Evolutionary conservation across 1,284 basidiomycete genomes (phyloP), one percentile per base, ranked within the genome.

Genomic region (Melampsora larici-populina): DNA sequence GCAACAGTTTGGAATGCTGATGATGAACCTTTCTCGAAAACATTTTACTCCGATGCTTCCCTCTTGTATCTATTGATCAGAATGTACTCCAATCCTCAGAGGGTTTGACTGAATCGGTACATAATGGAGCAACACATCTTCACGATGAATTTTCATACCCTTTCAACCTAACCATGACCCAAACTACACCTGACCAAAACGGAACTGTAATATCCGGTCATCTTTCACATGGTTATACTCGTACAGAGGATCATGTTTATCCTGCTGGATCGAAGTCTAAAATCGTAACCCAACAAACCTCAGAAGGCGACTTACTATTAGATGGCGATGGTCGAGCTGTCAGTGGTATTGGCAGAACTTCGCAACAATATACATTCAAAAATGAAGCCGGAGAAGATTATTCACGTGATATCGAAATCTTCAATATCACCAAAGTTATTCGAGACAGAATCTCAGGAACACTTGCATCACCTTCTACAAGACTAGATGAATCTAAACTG

Each of bases 111-210:
- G 13, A n/a, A 21, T 78, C 75, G 17, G 49, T 31, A 11, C 62
- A 70, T 70, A 67, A 48, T 46, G 60, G 64, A 46, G 33, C 29
- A 9, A 48, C 21, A 29, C 33, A 18, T 6, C 21, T 49, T 24
- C 46, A 24, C 15, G 68, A 78, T 49, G 15, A 21, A 9, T 78
- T 78, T 64, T n/a, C 58, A 36, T 78, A 49, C 24, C 67, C 75
- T 18, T 29, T 78, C 18, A 62, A 64, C 51, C 40, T 78, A 8
- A 70, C 55, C 17, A 31, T 43, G n/a, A 18, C 49, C 15, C 40
- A 31, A n/a, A 36, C 64, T 33, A 11, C 68, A 51, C 26, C 67
- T 11, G 6, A 63, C 51, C 21, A 55, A 2, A 62, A 70, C n/a
- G 46, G 49, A 24, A 64, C 66, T 29, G 63, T 49, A 33, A 64